phyloP scores from a whole-genome alignment of 202 grass and related monocot species.

The Musa balbisiana region DNA sequence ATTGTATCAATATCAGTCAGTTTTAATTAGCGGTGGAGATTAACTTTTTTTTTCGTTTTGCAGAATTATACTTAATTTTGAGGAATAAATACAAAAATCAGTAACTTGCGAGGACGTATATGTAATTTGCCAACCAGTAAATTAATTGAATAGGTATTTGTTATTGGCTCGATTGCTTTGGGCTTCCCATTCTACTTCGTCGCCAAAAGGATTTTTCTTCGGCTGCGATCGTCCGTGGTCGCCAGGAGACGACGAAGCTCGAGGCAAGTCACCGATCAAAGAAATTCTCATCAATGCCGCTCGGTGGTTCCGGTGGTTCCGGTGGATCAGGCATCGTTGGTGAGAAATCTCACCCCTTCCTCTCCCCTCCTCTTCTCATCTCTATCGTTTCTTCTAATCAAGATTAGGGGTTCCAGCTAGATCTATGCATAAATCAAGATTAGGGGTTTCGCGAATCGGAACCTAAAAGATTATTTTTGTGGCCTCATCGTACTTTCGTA shows the following conservation, averaged over 20 bases:
- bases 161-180: not conserved
- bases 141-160: not conserved
- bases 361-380: not conserved
- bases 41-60: no score
- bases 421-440: no score
- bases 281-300: not conserved
- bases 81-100: no score
- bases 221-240: not conserved
- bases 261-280: not conserved
- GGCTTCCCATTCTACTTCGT: not conserved
- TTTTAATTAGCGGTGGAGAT: no score
- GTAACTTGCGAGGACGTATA: no score
- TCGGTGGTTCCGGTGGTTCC: not conserved
- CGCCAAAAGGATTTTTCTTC: not conserved
- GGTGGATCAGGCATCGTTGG: conserved; percentile 6
- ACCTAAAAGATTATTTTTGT: not conserved
- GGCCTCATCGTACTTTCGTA: not conserved
- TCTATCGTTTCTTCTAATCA: not conserved
- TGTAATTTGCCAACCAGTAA: no score
- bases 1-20: no score
- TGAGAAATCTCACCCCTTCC: not conserved
- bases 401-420: no score
- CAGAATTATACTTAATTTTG: no score
- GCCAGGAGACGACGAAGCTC: not conserved
- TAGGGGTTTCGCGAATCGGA: no score